Base-by-base conservation (phyloP, 176 grass and related monocot genomes). In the Oryza australiensis region DNA sequence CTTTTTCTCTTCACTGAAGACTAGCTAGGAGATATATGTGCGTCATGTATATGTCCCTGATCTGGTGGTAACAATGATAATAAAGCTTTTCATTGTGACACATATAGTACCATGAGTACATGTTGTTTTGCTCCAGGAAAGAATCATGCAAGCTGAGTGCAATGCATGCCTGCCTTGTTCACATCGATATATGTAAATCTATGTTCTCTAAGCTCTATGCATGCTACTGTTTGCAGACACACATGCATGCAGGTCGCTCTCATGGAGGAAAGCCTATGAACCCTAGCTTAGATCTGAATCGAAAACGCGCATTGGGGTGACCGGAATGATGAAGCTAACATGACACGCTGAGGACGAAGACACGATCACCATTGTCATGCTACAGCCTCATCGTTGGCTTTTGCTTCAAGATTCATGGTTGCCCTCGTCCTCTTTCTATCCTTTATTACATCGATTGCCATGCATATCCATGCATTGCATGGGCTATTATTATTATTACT, bases 91-190 rank as follows among this genome's bases (percentile, higher is more conserved):
- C 20, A 55, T 55, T 55, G 68, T 63, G 23, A 75, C 74, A 32
- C 60, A 32, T 55, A n/a, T 43, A 35, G 33, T 74, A 70, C 82
- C 83, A 79, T 83, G 82, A 70, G 76, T 60, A 60, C 55, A 24
- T 75, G 72, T 34, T 66, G 72, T 71, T 84, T 68, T 66, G 23
- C 78, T 71, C 72, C 20, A 60, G 33, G 26, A 78, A 42, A 43
- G 51, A 64, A 26, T 1, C 22, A 53, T 26, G 73, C 77, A 66
- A 68, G 11, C 71, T 38, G 57, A 64, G 59, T 76, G 43, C 15
- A 30, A 30, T 20, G 9, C 13, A 37, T 45, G 9, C 28, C 6
- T 78, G 45, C 24, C 28, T 83, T 42, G 59, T 10, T 35, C 13
- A 60, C n/a, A 60, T 60, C 53, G 53, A 74, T 34, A 12, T n/a